phyloP scores from a whole-genome alignment of 192 early-diverging fungal species.

The Rhizophagus sp. region DNA sequence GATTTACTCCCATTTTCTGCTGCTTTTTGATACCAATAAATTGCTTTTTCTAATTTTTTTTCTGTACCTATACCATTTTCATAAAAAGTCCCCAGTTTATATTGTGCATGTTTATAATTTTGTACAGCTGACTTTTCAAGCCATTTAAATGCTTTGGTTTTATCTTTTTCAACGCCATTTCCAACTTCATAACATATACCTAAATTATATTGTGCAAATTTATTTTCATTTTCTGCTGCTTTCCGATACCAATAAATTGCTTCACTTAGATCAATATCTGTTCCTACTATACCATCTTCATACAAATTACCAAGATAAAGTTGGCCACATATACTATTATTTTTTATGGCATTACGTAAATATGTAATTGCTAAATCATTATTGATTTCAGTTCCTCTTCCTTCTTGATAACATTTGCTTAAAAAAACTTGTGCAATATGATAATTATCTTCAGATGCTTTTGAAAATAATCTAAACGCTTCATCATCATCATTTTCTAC shows the following conservation, averaged over 20 bases:
- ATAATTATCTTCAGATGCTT: background rate
- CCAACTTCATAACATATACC: slow-evolving; percentile 71
- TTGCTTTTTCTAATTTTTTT: slow-evolving; percentile 47
- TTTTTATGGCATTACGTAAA: background rate
- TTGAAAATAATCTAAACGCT: background rate
- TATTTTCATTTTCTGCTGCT: slow-evolving; percentile 52
- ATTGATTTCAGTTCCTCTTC: background rate
- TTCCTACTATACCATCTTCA: slow-evolving; percentile 53
- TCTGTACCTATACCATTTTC: slow-evolving; percentile 59
- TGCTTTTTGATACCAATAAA: slow-evolving; percentile 56
- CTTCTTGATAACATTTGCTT: background rate
- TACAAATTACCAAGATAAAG: slow-evolving; percentile 55
- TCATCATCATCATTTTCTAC: background rate
- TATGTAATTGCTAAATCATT: background rate
- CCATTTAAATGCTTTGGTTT: slow-evolving; percentile 60
- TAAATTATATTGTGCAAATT: slow-evolving; percentile 49
- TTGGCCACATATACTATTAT: slow-evolving; percentile 18
- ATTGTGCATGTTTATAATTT: slow-evolving; percentile 44
- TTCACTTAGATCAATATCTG: slow-evolving; percentile 46
- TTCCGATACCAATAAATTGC: slow-evolving; percentile 55
- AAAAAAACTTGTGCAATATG: background rate
- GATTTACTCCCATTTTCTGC: too few species aligned
- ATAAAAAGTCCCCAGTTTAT: slow-evolving; percentile 60
- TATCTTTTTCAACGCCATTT: slow-evolving; percentile 67
- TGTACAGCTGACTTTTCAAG: slow-evolving; percentile 54